phyloP scores from a whole-genome alignment of 345 rosid genomes.

The Microcos paniculata region DNA sequence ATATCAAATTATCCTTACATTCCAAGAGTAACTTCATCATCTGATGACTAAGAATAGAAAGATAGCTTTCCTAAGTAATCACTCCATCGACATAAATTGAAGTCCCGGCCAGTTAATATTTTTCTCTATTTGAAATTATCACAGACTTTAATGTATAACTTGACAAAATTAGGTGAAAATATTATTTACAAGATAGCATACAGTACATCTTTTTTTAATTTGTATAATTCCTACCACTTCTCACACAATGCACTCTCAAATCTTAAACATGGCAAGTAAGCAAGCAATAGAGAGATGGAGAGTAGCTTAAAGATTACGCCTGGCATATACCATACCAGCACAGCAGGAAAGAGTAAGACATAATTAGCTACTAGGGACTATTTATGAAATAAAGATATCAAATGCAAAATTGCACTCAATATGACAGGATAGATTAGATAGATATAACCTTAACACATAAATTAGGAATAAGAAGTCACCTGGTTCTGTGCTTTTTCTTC shows the following conservation, averaged over 20 bases:
- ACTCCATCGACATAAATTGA: neutral
- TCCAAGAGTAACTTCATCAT: neutral
- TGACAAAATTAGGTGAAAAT: neutral
- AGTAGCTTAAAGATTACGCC: neutral
- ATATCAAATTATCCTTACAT: neutral
- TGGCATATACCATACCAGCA: neutral
- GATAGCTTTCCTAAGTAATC: neutral
- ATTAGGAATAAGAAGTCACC: constrained; percentile 30
- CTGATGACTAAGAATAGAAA: neutral
- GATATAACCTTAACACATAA: neutral
- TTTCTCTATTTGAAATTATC: neutral
- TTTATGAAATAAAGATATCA: neutral
- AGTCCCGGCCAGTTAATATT: neutral
- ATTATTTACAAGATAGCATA: neutral
- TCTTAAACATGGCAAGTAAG: neutral
- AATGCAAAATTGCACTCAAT: neutral
- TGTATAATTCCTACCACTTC: neutral
- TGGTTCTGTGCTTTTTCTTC: constrained; percentile 71
- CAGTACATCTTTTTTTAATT: neutral
- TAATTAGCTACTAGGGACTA: neutral
- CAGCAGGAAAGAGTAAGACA: neutral
- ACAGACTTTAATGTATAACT: neutral
- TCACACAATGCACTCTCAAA: neutral
- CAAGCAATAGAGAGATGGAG: neutral
- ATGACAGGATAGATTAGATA: neutral